Evolutionary conservation across 495 filamentous ascomycete species (phyloP).

Genomic region (Aspergillus baeticus): DNA sequence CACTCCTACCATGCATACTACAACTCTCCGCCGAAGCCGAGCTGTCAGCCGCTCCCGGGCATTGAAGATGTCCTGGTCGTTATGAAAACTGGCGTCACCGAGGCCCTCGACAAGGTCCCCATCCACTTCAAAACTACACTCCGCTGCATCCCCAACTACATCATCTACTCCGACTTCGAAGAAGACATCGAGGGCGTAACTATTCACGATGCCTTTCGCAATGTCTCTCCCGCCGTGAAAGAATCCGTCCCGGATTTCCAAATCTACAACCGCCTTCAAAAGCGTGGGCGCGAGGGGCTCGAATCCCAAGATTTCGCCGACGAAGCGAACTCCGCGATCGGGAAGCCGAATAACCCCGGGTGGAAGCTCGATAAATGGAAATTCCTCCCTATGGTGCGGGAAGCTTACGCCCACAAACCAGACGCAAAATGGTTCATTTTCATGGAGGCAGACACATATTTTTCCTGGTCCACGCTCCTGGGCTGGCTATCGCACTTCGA

Average conservation of each 20-base stretch:
- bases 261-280: slow-evolving; percentile 49
- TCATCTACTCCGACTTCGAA: slow-evolving; percentile 50
- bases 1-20: neutral
- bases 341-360: slow-evolving; percentile 48
- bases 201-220: slow-evolving; percentile 49
- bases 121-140: slow-evolving; percentile 46
- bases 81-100: slow-evolving; percentile 51
- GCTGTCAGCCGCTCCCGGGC: slow-evolving; percentile 29
- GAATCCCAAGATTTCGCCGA: slow-evolving; percentile 40
- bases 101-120: slow-evolving; percentile 41
- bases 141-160: slow-evolving; percentile 44
- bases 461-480: slow-evolving; percentile 61
- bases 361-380: slow-evolving; percentile 64
- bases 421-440: slow-evolving; percentile 66
- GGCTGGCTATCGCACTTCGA: slow-evolving; percentile 55
- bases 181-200: slow-evolving; percentile 39
- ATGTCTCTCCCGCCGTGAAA: slow-evolving; percentile 36
- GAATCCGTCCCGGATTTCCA: slow-evolving; percentile 47
- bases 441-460: slow-evolving; percentile 67
- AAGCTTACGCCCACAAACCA: slow-evolving; percentile 41
- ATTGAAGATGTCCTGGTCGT: slow-evolving; percentile 42
- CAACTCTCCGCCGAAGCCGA: neutral
- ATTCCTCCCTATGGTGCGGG: slow-evolving; percentile 54
- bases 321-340: slow-evolving; percentile 45
- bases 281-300: slow-evolving; percentile 39